Evolutionary conservation across 257 asterid genomes (phyloP), one percentile per base, ranked within the genome.

Genomic region (Plantago ovata): DNA sequence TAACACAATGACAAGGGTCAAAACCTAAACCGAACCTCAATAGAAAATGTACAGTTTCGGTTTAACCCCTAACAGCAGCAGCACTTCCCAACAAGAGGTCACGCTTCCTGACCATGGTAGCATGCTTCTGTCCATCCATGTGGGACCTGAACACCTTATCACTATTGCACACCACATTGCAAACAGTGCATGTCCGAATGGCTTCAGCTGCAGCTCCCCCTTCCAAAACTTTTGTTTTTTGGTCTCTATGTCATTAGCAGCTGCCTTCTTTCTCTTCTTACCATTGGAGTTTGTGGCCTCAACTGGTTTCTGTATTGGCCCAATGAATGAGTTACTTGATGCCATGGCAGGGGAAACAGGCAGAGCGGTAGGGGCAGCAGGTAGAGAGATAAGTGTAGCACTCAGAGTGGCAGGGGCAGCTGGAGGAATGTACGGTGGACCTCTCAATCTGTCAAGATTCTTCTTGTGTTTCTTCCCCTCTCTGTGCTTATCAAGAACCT

Each of bases 101-200:
- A 6, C 32, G 66, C 73, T 74, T 81, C 78, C 68, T 89, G 70
- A 73, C 51, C 82, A 64, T 77, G 32, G 79, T 44, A n/a, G 78
- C 80, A 69, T 86, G 97, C 57, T 77, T 86, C 59, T 86, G 76
- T 55, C 92, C 97, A 10, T 84, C 78, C 13, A 89, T 78, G 69
- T 89, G 95, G 57, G 14, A 46, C 13, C 22, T 73, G 60, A 68
- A 78, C 43, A 84, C 97, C 0, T 77, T 78, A 52, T 73, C 83
- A 33, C 95, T 84, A 56, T 81, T 86, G 85, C 97, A 89, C 39
- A 89, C 86, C 75, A 86, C 89, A 22, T 86, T 81, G 53, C 97
- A 89, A 13, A 73, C 44, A 12, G 24, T 50, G 67, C 97, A 89
- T 9, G 63, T 44, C 0, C 79, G 85, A 43, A 89, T 84, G 13